Evolutionary conservation across 176 grass and related monocot genomes (phyloP).

Genomic region (Rhynchospora breviuscula): DNA sequence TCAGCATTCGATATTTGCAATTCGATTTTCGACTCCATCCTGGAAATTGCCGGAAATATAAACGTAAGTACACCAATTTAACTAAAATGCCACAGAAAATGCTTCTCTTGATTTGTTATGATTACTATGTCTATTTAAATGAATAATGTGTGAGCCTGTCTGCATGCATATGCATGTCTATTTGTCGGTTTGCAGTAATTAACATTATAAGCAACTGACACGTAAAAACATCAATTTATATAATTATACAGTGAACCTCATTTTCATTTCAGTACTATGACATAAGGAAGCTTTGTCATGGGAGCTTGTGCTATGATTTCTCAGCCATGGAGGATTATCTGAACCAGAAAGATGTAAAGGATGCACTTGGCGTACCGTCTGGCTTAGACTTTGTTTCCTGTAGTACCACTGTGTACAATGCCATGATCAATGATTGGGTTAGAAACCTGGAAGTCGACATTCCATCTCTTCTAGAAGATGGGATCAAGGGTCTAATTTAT

Average conservation of each 20-base stretch:
- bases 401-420: constrained; percentile 57
- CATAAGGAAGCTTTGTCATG: constrained; percentile 83
- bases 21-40: constrained; percentile 65
- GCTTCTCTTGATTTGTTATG: background rate
- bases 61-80: constrained; percentile 46
- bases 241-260: background rate
- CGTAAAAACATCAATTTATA: background rate
- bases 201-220: background rate
- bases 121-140: too few relatives aligned
- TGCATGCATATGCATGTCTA: background rate
- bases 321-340: constrained; percentile 88
- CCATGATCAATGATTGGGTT: constrained; percentile 92
- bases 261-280: constrained; percentile 73
- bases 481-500: constrained; percentile 86
- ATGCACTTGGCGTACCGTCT: constrained; percentile 59
- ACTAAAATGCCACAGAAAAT: background rate
- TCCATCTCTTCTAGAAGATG: constrained; percentile 83
- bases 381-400: constrained; percentile 78
- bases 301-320: constrained; percentile 91
- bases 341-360: constrained; percentile 46
- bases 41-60: constrained; percentile 40
- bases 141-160: background rate
- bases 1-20: constrained; percentile 73
- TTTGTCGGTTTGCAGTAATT: background rate
- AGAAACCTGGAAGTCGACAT: constrained; percentile 90